Evolutionary conservation across 2,329 filamentous ascomycete species (phyloP), one percentile per base, ranked within the genome.

Genomic region (Penicillium palitans): DNA sequence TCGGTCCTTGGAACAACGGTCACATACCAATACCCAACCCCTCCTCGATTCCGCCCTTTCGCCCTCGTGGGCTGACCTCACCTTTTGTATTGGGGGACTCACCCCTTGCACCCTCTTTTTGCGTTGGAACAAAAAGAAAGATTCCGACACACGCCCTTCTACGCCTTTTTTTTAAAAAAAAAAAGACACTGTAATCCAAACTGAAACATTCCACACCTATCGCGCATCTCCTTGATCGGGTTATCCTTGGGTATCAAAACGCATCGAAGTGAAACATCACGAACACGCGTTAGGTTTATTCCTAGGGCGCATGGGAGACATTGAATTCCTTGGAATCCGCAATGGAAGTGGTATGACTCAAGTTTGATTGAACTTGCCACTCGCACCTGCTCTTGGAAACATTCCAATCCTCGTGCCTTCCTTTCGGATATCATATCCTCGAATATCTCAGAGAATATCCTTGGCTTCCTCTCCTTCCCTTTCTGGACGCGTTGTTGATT

Each of bases 51-150:
- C 60, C 60, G 46, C 25, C 56, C 40, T 35, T 45, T 42, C 48
- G 55, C 55, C 60, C 64, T 61, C 61, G 63, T 66, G 63, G 60
- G 59, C 52, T 57, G 47, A 65, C 53, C 52, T 57, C 61, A 49
- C 35, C 47, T 48, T 44, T 57, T 24, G 37, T 52, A 51, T 56
- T 60, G 60, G 59, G 65, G 64, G 60, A 64, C 50, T 55, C 56
- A 59, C 59, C 66, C 66, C 66, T 68, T 68, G 63, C 55, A 29
- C 47, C 42, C 19, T 24, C 46, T 12, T 12, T 10, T 33, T 51
- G 39, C 17, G 2, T 39, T 29, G 46, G 39, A 41, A 41, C 7
- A 35, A 33, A 33, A 35, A 35, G 13, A 42, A 47, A 17, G 25
- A 10, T 37, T 44, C 29, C 21, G 8, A 47, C 31, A 27, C n/a